A percentile compares a stretch with the other conserved stretches of the same genome.
Conservation (phyloP, 2,329 filamentous ascomycete genomes). For the Scedosporium minutisporum region DNA sequence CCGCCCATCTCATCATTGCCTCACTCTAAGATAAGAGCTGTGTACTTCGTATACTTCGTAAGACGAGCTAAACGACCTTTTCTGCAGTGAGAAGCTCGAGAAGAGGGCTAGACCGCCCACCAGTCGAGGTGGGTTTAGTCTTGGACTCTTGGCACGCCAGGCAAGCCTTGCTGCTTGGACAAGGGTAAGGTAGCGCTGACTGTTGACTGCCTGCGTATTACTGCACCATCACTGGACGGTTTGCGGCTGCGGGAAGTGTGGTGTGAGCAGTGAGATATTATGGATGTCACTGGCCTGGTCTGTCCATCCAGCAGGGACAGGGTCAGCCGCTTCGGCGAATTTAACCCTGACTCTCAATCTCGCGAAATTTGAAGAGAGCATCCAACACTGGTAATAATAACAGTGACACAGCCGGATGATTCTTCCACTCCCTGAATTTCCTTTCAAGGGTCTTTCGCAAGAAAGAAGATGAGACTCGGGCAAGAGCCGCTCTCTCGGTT, state of each 20-base stretch:
- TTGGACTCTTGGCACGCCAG: background rate
- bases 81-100: background rate
- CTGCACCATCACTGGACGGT: background rate
- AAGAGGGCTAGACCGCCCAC: background rate
- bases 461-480: background rate
- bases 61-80: too few species aligned
- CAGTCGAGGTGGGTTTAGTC: background rate
- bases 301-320: background rate
- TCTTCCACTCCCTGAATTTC: background rate
- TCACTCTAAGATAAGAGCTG: too few species aligned
- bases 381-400: background rate
- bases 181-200: background rate
- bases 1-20: background rate
- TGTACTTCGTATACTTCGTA: too few species aligned
- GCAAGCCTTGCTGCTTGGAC: background rate
- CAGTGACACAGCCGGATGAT: background rate
- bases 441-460: too few species aligned
- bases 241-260: background rate
- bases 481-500: background rate
- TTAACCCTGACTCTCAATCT: background rate
- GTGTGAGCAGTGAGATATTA: too few species aligned
- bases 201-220: background rate
- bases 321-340: background rate
- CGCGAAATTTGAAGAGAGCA: background rate
- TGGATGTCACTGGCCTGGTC: too few species aligned